phyloP scores from a whole-genome alignment of 176 grass and related monocot species.

The Otatea glauca region DNA sequence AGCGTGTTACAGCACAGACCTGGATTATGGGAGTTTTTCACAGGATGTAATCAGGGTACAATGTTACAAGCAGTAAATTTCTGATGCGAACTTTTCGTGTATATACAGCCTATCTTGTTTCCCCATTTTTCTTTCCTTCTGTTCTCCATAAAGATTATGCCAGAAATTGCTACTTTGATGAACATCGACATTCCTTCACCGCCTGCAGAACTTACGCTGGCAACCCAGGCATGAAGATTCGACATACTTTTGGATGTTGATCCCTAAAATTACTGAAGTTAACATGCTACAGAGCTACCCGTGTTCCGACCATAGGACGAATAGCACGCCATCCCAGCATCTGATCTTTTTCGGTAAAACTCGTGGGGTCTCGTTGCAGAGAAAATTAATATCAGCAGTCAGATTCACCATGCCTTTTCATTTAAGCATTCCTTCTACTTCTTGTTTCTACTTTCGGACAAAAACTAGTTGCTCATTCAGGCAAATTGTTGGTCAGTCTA shows the following conservation, averaged over 20 bases:
- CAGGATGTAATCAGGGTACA: slow-evolving; percentile 49
- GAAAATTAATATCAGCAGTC: slow-evolving; percentile 14
- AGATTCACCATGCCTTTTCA: slow-evolving; percentile 14
- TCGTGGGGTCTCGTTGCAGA: neutral
- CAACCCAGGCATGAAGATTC: neutral
- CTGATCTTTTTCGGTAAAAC: slow-evolving; percentile 6
- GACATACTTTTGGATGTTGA: neutral
- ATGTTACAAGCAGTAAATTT: slow-evolving; percentile 48
- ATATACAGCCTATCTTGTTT: slow-evolving; percentile 36
- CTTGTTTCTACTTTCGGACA: slow-evolving; percentile 41
- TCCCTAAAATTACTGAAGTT: slow-evolving; percentile 13
- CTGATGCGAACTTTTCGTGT: neutral
- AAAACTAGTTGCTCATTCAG: slow-evolving; percentile 55
- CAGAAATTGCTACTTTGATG: slow-evolving; percentile 21
- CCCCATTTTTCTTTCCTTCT: slow-evolving; percentile 8
- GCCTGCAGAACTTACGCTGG: neutral
- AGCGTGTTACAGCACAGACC: slow-evolving; percentile 9
- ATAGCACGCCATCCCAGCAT: neutral
- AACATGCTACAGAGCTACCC: neutral
- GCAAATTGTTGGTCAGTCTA: slow-evolving; percentile 61
- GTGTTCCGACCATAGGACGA: neutral
- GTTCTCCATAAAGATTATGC: slow-evolving; percentile 8
- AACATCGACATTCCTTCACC: neutral
- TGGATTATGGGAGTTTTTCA: slow-evolving; percentile 37
- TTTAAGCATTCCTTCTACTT: slow-evolving; percentile 15